Conservation (phyloP, 176 grass and related monocot species). For the Phragmites australis region DNA sequence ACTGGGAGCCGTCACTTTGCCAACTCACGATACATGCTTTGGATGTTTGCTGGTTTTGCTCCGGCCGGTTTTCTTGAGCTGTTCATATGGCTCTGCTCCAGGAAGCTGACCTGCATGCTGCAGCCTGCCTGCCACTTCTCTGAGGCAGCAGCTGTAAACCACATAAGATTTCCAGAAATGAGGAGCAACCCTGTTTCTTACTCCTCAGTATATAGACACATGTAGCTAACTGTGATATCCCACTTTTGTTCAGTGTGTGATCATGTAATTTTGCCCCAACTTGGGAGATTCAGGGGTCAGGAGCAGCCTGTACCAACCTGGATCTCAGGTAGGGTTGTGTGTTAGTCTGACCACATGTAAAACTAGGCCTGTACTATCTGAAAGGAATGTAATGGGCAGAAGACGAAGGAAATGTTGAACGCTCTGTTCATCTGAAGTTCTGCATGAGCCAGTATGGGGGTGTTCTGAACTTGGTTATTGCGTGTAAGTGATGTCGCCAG, state of each 20-base stretch:
- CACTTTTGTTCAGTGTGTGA: constrained; percentile 5
- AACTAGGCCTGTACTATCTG: constrained; percentile 32
- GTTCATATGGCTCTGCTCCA: not conserved
- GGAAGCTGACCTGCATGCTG: constrained; percentile 32
- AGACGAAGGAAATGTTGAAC: constrained; percentile 22
- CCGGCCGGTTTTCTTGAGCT: constrained; percentile 46
- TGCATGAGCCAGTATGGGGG: not conserved
- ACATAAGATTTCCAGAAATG: constrained; percentile 37
- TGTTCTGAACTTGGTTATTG: too few species aligned
- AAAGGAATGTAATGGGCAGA: constrained; percentile 26
- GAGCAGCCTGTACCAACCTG: constrained; percentile 25
- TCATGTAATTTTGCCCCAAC: constrained; percentile 25
- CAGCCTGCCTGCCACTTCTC: constrained; percentile 26
- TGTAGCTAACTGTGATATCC: constrained; percentile 31
- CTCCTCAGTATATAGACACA: constrained; percentile 25
- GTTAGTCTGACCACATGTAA: constrained; percentile 38
- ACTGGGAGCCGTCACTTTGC: not conserved
- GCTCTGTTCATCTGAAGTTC: not conserved
- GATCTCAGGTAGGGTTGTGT: constrained; percentile 14
- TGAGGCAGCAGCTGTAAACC: constrained; percentile 20
- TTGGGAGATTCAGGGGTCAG: constrained; percentile 24
- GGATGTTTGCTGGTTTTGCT: constrained; percentile 49
- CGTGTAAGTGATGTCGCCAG: too few species aligned
- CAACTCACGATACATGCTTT: not conserved
- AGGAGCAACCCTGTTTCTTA: constrained; percentile 36